Percentiles rank a stretch among this genome's conserved stretches.
Evolutionary conservation across 2,329 filamentous ascomycete genomes (phyloP).

Genomic region (Phoma sp.): DNA sequence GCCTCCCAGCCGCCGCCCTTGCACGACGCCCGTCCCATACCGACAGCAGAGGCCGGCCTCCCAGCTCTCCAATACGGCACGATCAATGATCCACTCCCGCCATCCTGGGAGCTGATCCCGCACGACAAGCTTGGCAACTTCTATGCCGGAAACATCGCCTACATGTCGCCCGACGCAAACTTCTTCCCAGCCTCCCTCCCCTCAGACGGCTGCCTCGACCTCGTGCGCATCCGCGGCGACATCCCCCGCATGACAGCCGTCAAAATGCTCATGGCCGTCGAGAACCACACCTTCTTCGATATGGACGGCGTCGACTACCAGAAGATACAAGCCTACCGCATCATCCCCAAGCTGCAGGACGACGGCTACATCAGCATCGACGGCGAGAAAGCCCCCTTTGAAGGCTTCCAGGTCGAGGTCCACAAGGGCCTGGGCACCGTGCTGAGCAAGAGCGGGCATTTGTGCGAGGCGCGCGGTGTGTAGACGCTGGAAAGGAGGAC

Average conservation of each 20-base stretch:
- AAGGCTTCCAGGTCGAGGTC: conserved; percentile 89
- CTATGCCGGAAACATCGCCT: conserved; percentile 93
- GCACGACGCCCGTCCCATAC: conserved; percentile 33
- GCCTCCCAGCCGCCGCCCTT: conserved; percentile 29
- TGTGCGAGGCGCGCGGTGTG: conserved; percentile 67
- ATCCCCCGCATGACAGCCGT: conserved; percentile 71
- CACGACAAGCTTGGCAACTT: conserved; percentile 87
- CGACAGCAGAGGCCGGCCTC: conserved; percentile 54
- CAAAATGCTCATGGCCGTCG: conserved; percentile 73
- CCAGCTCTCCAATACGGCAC: conserved; percentile 81
- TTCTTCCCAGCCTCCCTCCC: conserved; percentile 87
- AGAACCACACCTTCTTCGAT: conserved; percentile 79
- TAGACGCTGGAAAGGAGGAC: neutral
- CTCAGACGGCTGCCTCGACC: conserved; percentile 83
- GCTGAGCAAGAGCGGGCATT: conserved; percentile 74
- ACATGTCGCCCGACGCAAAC: conserved; percentile 84
- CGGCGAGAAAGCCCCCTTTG: conserved; percentile 85
- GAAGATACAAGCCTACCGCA: conserved; percentile 86
- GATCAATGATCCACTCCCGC: conserved; percentile 75
- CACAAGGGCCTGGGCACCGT: conserved; percentile 83
- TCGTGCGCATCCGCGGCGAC: conserved; percentile 80
- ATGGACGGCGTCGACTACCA: conserved; percentile 77
- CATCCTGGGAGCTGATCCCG: conserved; percentile 75
- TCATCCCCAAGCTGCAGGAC: conserved; percentile 70
- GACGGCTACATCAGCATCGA: conserved; percentile 90